Evolutionary conservation across 352 stramenopile species (phyloP).

Genomic region (Phytophthora pisi): DNA sequence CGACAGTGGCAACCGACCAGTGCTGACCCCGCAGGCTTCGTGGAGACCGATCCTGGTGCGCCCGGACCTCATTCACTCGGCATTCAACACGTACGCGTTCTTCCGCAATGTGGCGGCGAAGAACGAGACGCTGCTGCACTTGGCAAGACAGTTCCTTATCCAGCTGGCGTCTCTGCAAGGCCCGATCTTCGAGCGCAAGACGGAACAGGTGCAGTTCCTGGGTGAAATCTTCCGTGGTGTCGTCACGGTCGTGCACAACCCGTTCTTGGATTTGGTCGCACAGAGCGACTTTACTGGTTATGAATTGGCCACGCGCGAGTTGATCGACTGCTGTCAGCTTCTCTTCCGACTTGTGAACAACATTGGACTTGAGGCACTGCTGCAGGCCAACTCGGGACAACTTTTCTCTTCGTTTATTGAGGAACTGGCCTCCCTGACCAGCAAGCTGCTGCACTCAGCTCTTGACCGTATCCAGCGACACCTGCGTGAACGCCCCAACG

Average conservation of each 20-base stretch:
- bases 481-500: conserved; percentile 43
- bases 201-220: conserved; percentile 71
- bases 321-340: conserved; percentile 87
- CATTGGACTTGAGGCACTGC: conserved; percentile 60
- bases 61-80: conserved; percentile 79
- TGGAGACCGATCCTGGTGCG: conserved; percentile 77
- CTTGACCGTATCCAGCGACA: conserved; percentile 70
- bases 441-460: conserved; percentile 70
- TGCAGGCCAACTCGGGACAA: conserved; percentile 41
- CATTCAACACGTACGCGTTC: conserved; percentile 87
- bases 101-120: conserved; percentile 71
- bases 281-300: conserved; percentile 65
- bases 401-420: conserved; percentile 72
- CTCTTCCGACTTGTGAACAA: conserved; percentile 82
- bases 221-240: conserved; percentile 75
- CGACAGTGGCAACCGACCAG: conserved; percentile 37
- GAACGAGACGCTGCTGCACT: conserved; percentile 77
- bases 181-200: conserved; percentile 66
- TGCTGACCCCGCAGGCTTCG: conserved; percentile 62
- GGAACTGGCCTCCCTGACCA: conserved; percentile 72
- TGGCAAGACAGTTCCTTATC: conserved; percentile 80
- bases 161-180: conserved; percentile 79
- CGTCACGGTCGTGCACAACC: conserved; percentile 63
- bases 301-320: conserved; percentile 75
- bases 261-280: conserved; percentile 76